Evolutionary conservation across 495 filamentous ascomycete species (phyloP), one percentile per base, ranked within the genome.

Genomic region (Aspergillus affinis): DNA sequence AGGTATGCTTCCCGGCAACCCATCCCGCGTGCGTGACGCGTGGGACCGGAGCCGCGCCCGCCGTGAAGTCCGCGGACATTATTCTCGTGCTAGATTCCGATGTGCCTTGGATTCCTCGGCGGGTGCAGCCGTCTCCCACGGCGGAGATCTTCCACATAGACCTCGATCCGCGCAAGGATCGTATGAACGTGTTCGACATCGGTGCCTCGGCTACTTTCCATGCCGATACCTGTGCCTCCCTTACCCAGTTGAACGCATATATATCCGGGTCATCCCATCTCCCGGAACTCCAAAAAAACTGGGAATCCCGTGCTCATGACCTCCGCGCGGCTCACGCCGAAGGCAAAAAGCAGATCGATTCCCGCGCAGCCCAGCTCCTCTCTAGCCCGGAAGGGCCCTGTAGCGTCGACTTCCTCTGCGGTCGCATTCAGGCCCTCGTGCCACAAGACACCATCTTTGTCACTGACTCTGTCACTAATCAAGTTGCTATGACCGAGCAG

Each of bases 101-200:
- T 48, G 68, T 75, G 12, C 71, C 71, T 0, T 73, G 69, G 69
- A 66, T 72, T 27, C 65, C 65, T 1, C 63, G 58, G 12, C 60
- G 56, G 6, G 59, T 61, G 32, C 59, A 51, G 29, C 71, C 71
- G 15, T 53, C 55, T 17, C 41, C 60, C 2, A 47, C 47, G 7
- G 71, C 71, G 1, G 36, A 55, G 19, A 64, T 73, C 29, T 67
- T 61, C 48, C 69, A 72, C 48, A 64, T 73, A 46, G 71, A 73
- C 58, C 58, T 61, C 41, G 71, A 73, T 53, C 67, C 71, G 10
- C 54, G 65, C 21, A 72, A 72, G 53, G 62, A 69, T 48, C 56
- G 54, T 9, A 71, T 67, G 63, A 66, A 60, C 21, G 20, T 69
- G 2, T 71, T 65, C 45, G 58, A 65, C 49, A 63, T 70, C 36